A percentile compares a stretch with the other conserved stretches of the same genome.
These are phyloP conservation scores for Heterococcus sp. DNA, from an alignment of 108 stramenopile genomes.

Conservation along the genomic window DNA sequence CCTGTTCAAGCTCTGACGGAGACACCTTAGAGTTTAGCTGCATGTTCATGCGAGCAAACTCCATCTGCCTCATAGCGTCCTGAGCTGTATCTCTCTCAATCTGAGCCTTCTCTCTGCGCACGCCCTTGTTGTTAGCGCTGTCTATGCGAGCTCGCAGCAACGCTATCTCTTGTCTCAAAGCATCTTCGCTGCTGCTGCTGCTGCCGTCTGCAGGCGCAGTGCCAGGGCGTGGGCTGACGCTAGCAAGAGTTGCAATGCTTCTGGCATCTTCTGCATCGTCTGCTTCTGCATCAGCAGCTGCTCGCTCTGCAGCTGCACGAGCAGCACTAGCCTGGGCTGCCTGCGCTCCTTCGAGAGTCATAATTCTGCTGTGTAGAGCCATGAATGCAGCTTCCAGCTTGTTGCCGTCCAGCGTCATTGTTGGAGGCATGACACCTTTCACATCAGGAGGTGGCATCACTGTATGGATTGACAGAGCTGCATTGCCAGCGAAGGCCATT, in stretches of 20 bases:
- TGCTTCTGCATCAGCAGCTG: not conserved
- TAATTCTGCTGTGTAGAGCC: not conserved
- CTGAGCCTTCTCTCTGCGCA: not conserved
- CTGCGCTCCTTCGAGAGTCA: not conserved
- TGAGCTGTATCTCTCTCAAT: not conserved
- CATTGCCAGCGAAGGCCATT: not conserved
- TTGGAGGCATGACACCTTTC: not conserved
- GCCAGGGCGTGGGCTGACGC: too few species aligned
- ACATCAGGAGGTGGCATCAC: not conserved
- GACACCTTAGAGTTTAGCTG: not conserved
- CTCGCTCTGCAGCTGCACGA: not conserved
- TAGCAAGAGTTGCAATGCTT: not conserved
- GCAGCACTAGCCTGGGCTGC: not conserved
- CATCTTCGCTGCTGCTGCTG: not conserved
- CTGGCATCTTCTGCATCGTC: not conserved
- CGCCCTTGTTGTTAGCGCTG: not conserved
- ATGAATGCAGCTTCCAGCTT: not conserved
- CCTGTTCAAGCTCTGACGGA: not conserved
- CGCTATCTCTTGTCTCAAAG: not conserved
- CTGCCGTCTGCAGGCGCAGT: not conserved
- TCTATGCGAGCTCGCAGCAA: not conserved
- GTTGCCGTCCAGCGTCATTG: not conserved
- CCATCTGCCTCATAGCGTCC: not conserved
- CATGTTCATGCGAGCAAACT: not conserved
- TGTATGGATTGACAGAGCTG: not conserved